phyloP scores from a whole-genome alignment of 2,329 filamentous ascomycete genomes.

The Diaporthe sp. region DNA sequence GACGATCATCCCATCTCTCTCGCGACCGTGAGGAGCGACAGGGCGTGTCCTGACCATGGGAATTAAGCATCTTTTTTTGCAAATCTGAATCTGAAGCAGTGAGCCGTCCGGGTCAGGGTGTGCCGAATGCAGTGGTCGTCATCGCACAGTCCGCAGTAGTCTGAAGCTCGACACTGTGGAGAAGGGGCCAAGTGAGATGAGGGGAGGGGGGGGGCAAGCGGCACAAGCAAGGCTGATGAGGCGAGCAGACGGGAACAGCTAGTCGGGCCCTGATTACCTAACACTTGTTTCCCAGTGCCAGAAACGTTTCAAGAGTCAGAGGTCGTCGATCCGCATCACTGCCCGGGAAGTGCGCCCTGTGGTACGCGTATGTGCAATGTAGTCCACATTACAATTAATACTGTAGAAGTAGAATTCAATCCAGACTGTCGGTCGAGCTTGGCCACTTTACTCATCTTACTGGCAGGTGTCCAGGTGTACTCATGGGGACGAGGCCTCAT shows the following conservation, averaged over 20 bases:
- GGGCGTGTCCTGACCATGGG: constrained; percentile 28
- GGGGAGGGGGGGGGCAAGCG: not conserved
- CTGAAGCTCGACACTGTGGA: constrained; percentile 31
- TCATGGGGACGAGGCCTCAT: constrained; percentile 15
- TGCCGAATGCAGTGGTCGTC: constrained; percentile 35
- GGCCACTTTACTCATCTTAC: not conserved
- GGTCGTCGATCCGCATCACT: not conserved
- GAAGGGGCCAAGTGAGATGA: not conserved
- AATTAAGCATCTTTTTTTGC: constrained; percentile 37
- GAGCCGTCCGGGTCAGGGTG: constrained; percentile 20
- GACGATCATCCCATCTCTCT: constrained; percentile 27
- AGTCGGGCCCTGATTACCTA: not conserved
- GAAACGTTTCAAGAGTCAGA: constrained; percentile 30
- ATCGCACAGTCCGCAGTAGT: constrained; percentile 28
- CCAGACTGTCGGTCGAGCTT: not conserved
- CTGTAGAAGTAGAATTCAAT: no score
- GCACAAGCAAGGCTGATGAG: not conserved
- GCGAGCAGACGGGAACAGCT: not conserved
- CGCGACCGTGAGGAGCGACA: constrained; percentile 2
- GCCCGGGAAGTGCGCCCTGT: not conserved
- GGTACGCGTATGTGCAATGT: constrained; percentile 7
- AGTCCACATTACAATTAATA: not conserved
- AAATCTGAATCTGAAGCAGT: constrained; percentile 35
- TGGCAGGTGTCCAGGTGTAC: not conserved
- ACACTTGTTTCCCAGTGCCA: constrained; percentile 10